These are phyloP conservation scores for Umbellularia californica DNA, from an alignment of 164 flowering plant species.

Conservation along the genomic window DNA sequence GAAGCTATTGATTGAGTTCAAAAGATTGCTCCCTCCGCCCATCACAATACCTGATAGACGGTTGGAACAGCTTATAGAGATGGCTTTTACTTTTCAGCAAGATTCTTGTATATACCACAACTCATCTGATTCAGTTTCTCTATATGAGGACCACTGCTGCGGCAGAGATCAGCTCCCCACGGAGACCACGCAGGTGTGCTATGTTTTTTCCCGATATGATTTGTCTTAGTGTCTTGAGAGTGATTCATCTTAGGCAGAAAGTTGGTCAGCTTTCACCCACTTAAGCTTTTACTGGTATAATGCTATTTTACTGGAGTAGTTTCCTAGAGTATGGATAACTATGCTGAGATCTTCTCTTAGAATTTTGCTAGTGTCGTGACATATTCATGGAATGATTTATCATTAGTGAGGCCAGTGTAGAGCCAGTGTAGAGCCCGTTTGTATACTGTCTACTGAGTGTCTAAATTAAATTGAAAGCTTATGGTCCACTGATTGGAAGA, in stretches of 20 bases:
- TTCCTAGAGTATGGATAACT: background rate
- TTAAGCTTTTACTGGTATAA: background rate
- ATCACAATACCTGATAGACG: constrained; percentile 41
- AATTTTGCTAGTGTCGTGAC: no score
- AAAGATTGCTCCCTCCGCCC: constrained; percentile 58
- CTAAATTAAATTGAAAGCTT: no score
- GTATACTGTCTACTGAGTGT: background rate
- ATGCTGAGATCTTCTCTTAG: no score
- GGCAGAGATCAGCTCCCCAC: constrained; percentile 65
- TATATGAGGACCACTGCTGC: constrained; percentile 70
- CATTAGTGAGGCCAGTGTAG: no score
- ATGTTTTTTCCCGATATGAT: background rate
- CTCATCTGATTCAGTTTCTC: constrained; percentile 40
- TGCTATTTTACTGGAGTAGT: background rate
- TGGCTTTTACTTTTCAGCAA: constrained; percentile 42
- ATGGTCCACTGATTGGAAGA: no score
- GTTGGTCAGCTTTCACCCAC: background rate
- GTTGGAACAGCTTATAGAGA: constrained; percentile 65
- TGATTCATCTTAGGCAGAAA: background rate
- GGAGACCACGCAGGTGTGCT: constrained; percentile 69
- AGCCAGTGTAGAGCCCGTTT: background rate
- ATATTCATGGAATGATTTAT: no score
- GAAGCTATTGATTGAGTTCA: constrained; percentile 51
- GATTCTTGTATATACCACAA: constrained; percentile 74
- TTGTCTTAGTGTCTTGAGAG: background rate